Base-by-base conservation (phyloP, 768 basidiomycete genomes). In the Podaxis sp. region DNA sequence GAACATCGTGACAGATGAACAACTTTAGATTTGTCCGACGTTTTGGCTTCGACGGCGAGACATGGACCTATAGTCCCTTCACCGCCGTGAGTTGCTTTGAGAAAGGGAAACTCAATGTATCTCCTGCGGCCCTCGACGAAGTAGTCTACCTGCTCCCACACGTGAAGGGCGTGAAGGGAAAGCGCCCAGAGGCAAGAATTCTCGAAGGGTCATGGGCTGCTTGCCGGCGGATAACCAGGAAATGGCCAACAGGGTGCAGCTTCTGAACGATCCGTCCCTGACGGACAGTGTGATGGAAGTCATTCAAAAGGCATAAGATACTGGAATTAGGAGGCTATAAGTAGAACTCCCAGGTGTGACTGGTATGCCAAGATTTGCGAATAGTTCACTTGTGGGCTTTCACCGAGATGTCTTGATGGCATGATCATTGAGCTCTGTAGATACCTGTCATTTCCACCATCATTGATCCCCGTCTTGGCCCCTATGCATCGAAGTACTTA, bases 221-320 rank as follows among this genome's bases (percentile, higher is more conserved):
- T 58, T 60, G 58, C 58, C 58, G 58, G 58, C 58, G 58, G 58
- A 60, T 60, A 51, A 38, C 33, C 50, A 60, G 58, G 58, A 24
- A 51, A 24, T 37, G 54, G 2, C 37, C 33, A 24, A 15, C 58
- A 60, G 58, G 58, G 22, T 60, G 30, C 36, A 50, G n/a, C 20
- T 51, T 38, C 20, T 37, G 28, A 22, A 38, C 50, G 49, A 51
- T 60, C 58, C 58, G 58, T 15, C 58, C 48, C 58, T 60, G 58
- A 37, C 58, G 58, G 58, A 60, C 26, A 2, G 15, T 30, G 20
- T 26, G 33, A 38, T 56, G 4, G 38, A 26, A 37, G 10, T 20
- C 20, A 8, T 40, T 24, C 22, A 33, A 54, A 22, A 33, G 60
- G 52, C 11, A 61, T 53, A n/a, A 46, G 11, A 61, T 48, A 41